Evolutionary conservation across 139 green algal species (phyloP), one percentile per base, ranked within the genome.

Genomic region (Chlamydomonas schloesseri): DNA sequence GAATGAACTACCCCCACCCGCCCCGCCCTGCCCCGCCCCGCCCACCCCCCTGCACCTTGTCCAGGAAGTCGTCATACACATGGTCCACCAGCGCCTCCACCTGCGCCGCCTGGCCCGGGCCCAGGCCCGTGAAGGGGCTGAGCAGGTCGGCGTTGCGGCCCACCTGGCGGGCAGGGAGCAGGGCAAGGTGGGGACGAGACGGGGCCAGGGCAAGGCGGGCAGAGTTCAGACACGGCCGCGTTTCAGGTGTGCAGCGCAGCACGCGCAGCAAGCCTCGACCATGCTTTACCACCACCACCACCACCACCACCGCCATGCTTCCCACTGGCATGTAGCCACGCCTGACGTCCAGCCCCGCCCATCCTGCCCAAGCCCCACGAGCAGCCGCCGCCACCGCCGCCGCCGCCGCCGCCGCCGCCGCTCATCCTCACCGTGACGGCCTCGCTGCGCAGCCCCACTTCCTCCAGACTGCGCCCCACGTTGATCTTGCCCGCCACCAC

Each of bases 51-150:
- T 58, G 21, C 50, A 89, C 88, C 88, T 91, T 91, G 26, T 96
- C 62, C 21, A 97, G 87, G 90, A 99, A 99, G 53, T 87, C 91
- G 34, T 93, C 85, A 82, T 99, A 99, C 11, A 97, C 94, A 84
- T 91, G 13, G 55, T 92, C 89, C 42, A 90, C 83, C 42, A 90
- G 58, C 29, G 24, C 31, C 73, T 88, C 72, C 71, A 91, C 71
- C 65, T 82, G 57, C 8, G 69, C 71, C 60, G 86, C 70, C 77
- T 92, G 86, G 31, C 36, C 71, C 36, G 71, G 31, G 46, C 28
- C 87, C 20, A 87, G 88, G 29, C 70, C 77, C 9, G 62, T 85
- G 60, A 89, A 92, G 60, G 88, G 82, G 10, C 71, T 88, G 31
- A 88, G 37, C 55, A 87, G 33, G n/a, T 74, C 82, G 17, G 90